Conservation (phyloP, 169 alveolate species). For the Eimeria necatrix region DNA sequence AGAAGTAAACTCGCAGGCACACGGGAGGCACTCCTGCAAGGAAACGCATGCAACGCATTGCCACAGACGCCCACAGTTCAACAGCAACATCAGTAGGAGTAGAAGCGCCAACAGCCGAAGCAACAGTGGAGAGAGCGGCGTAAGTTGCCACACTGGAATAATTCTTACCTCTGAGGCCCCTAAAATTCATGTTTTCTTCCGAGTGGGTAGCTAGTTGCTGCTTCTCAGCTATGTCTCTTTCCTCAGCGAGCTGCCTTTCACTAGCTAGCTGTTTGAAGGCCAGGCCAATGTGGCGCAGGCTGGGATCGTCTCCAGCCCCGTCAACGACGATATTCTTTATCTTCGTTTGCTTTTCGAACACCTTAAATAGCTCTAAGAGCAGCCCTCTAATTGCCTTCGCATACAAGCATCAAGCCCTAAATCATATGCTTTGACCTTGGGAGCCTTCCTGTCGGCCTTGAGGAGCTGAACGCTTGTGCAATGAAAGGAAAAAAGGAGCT, state of each 20-base stretch:
- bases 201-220: background rate
- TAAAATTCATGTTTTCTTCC: background rate
- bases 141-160: background rate
- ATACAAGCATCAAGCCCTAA: background rate
- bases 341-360: background rate
- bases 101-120: background rate
- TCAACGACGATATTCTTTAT: background rate
- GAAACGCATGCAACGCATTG: background rate
- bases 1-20: background rate
- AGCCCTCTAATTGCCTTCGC: background rate
- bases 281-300: slow-evolving; percentile 6
- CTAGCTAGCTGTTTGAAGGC: slow-evolving; percentile 22
- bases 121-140: background rate
- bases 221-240: background rate
- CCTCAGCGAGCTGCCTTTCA: background rate
- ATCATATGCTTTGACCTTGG: background rate
- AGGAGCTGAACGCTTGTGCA: background rate
- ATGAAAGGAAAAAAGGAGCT: background rate
- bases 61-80: background rate
- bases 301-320: background rate
- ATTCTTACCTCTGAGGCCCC: background rate
- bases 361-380: background rate
- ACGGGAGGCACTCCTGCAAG: background rate
- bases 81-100: background rate
- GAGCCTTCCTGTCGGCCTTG: background rate